phyloP scores from a whole-genome alignment of 208 protist species.

The Crithidia thermophila region DNA sequence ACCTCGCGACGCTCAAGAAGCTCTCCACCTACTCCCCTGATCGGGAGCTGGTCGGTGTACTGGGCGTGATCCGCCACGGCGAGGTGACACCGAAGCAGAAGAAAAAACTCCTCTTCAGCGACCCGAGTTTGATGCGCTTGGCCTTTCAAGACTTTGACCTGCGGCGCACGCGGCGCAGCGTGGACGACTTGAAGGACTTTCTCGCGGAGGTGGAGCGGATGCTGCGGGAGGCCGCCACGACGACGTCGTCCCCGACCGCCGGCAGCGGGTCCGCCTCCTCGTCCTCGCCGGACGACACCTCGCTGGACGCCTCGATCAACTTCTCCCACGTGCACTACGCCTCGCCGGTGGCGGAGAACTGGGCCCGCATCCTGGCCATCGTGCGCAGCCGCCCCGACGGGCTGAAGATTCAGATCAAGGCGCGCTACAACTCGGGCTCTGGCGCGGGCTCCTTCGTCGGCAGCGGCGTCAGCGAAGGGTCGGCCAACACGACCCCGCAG shows the following conservation, averaged over 20 bases:
- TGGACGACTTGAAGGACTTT: slow-evolving; percentile 27
- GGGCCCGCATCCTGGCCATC: slow-evolving; percentile 43
- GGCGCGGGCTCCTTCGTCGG: slow-evolving; percentile 27
- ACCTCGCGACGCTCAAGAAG: slow-evolving; percentile 44
- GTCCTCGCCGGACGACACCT: slow-evolving; percentile 9
- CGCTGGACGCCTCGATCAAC: slow-evolving; percentile 5
- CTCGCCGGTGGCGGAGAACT: slow-evolving; percentile 31
- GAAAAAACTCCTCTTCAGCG: slow-evolving; percentile 53
- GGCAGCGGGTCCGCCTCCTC: background rate
- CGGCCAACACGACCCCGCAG: background rate
- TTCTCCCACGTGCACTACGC: slow-evolving; percentile 1
- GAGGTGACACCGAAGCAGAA: slow-evolving; percentile 68
- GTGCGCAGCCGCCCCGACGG: slow-evolving; percentile 43
- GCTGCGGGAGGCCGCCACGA: slow-evolving; percentile 11
- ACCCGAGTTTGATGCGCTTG: slow-evolving; percentile 28
- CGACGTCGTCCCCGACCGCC: background rate
- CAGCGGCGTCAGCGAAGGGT: slow-evolving; percentile 1
- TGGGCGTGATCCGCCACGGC: slow-evolving; percentile 55
- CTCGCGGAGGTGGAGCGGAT: slow-evolving; percentile 20
- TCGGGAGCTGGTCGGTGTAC: slow-evolving; percentile 51
- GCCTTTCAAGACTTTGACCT: slow-evolving; percentile 27
- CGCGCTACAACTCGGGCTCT: slow-evolving; percentile 7
- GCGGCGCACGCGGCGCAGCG: slow-evolving; percentile 17
- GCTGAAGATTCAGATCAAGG: slow-evolving; percentile 50
- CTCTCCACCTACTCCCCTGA: slow-evolving; percentile 47